Evolutionary conservation across 106 monocot species (phyloP), one percentile per base, ranked within the genome.

Genomic region (Agapanthus africanus): DNA sequence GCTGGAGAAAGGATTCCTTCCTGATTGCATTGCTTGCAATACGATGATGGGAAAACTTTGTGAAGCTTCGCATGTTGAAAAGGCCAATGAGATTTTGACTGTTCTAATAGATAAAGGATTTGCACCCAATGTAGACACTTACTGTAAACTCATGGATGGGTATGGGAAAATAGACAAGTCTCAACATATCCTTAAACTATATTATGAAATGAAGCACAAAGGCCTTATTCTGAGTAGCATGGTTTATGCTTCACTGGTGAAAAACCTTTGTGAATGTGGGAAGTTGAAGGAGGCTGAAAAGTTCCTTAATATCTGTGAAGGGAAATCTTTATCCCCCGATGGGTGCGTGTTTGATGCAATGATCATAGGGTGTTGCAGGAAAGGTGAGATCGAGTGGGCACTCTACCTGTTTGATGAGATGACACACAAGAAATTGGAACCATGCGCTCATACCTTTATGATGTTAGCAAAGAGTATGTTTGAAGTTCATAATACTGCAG

Each of bases 171-270:
- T 33, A 7, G 68, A 76, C 32, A 73, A 79, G 36, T 67, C 33
- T 27, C 54, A 83, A 56, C 78, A 76, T 30, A 46, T 82, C 42
- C 11, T 80, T 35, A 82, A 75, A 57, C 36, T 88, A 15, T 91
- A 84, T 52, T 80, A 85, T 75, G 94, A 94, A 70, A 85, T 94
- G 87, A 73, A 81, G 68, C 72, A 81, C 41, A 83, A 67, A 67
- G 85, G 83, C 6, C 31, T 81, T 68, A 52, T 40, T 59, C 34
- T 60, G 31, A 67, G 72, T 40, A n/a, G 46, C 11, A 30, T 23
- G 46, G 63, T 83, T 23, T 83, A 79, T 73, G 47, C 71, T 56
- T 63, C 83, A 11, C 40, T 91, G 26, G 63, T 94, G 54, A 67
- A 11, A 42, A 83, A 70, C 65, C 79, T 94, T 9, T 81, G 76